These are phyloP conservation scores for Triticum monococcum DNA, from an alignment of 176 grass and related monocot genomes.

Conservation along the genomic window DNA sequence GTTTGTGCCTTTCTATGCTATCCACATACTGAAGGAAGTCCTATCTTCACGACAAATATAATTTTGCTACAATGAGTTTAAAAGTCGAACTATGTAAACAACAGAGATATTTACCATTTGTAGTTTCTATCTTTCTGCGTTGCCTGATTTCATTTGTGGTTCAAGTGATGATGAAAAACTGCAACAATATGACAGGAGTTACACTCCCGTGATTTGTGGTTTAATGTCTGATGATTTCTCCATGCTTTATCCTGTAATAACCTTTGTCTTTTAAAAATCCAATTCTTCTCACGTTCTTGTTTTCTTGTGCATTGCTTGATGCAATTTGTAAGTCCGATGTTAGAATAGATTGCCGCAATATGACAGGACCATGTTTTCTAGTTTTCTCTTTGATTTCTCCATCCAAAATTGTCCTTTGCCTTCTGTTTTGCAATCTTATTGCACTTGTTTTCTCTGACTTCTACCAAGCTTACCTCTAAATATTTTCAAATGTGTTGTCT, in stretches of 20 bases:
- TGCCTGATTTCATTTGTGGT: background rate
- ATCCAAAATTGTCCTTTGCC: no score
- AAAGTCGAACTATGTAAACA: no score
- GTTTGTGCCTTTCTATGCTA: background rate
- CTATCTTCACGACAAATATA: background rate
- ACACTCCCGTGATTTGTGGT: slow-evolving; percentile 17
- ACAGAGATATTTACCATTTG: background rate
- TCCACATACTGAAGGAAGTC: background rate
- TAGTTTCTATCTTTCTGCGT: background rate
- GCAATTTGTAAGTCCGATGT: background rate
- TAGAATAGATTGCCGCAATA: slow-evolving; percentile 40
- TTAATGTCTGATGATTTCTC: slow-evolving; percentile 42
- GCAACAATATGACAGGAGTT: slow-evolving; percentile 52
- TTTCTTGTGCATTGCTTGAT: no score
- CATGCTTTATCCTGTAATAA: background rate
- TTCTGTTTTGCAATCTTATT: background rate
- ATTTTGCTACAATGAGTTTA: background rate
- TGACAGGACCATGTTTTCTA: slow-evolving; percentile 26
- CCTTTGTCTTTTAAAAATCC: background rate
- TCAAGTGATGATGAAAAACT: slow-evolving; percentile 40
- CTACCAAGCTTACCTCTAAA: no score
- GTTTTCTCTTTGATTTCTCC: slow-evolving; percentile 32
- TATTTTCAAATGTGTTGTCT: no score
- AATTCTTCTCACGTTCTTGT: no score
- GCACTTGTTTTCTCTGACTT: background rate